Base-by-base conservation (phyloP, 352 stramenopile species). In the Saprolegnia parasitica region DNA sequence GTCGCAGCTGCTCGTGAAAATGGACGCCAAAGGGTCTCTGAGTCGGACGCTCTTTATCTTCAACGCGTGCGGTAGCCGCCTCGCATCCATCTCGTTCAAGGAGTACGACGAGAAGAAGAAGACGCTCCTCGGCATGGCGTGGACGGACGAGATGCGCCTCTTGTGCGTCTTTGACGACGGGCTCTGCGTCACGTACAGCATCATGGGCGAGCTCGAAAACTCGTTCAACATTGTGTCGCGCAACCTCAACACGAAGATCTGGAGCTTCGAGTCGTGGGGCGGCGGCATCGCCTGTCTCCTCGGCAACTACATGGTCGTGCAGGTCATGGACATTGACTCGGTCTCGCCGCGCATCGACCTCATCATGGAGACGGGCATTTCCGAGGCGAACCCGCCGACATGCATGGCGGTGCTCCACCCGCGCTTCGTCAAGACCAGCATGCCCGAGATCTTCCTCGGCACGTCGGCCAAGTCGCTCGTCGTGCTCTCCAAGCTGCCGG, bases 401-500 rank as follows among this genome's bases (percentile, higher is more conserved):
- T 92, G 86, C 61, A 95, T 98, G 86, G 93, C 91, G 0, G 90
- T 98, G n/a, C 73, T 98, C 0, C 81, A 96, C 62, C 84, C 93
- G 20, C 89, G 89, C 20, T 95, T 96, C 71, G 88, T 96, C 40
- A 90, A 95, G 37, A 95, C 82, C 21, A 84, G 89, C 56, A 90
- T 95, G 67, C 91, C 93, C 0, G 94, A 98, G 76, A 86, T 98
- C 8, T 87, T 98, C n/a, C 76, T 98, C 8, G 92, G 90, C 10
- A 98, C 93, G 16, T 92, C 85, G 20, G 86, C 96, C 68, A 84
- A 87, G 61, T 98, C 93, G 39, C 81, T 98, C 26, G 79, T 98
- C 26, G 71, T 90, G 37, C 82, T 93, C 54, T 87, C 76, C 72
- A 90, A 89, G 64, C 24, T 39, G 13, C 16, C 49, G 32, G 50